Base-by-base conservation (phyloP, 75 land plant genomes). In the Pinus albicaulis region DNA sequence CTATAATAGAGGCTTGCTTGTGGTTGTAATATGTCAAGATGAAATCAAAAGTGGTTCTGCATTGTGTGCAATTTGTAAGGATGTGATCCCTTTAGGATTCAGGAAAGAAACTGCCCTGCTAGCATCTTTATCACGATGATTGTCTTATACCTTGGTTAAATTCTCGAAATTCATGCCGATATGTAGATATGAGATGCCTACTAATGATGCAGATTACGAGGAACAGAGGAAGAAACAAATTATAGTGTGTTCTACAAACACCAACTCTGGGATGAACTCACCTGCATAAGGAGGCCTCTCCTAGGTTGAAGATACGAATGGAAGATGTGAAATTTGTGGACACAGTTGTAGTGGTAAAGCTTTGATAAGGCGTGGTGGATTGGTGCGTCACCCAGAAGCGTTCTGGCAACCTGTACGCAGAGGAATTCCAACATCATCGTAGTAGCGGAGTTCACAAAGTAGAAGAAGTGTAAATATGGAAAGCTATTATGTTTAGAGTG, bases 201-300 rank as follows among this genome's bases (percentile, higher is more conserved):
- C 95, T 7, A 93, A 92, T 74, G 92, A 92, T 73, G 73, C 84
- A 8, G 95, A 90, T 74, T 92, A 92, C 68, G 95, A 92, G 78
- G 80, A 80, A 59, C 71, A 73, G 80, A 89, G 70, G 76, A 73
- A 80, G 81, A 73, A 66, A 20, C 41, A 23, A 5, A 34, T 10
- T 66, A 17, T 66, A n/a, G 1, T 31, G 22, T n/a, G 19, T 38
- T 66, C 70, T 36, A 66, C 70, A 66, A 19, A 7, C 36, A 16
- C 48, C 7, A 41, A 66, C 70, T 20, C 70, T 19, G 48, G 70
- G 17, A 66, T 66, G 70, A 41, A 20, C 34, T 66, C 70, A 66
- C 22, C 70, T 66, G 41, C 28, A 24, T 16, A 66, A 26, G 70
- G 36, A 66, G 22, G 70, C 19, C 70, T 66, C 48, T 66, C 70